Base-by-base conservation (phyloP, 2,329 filamentous ascomycete species). In the Cercospora sp. region DNA sequence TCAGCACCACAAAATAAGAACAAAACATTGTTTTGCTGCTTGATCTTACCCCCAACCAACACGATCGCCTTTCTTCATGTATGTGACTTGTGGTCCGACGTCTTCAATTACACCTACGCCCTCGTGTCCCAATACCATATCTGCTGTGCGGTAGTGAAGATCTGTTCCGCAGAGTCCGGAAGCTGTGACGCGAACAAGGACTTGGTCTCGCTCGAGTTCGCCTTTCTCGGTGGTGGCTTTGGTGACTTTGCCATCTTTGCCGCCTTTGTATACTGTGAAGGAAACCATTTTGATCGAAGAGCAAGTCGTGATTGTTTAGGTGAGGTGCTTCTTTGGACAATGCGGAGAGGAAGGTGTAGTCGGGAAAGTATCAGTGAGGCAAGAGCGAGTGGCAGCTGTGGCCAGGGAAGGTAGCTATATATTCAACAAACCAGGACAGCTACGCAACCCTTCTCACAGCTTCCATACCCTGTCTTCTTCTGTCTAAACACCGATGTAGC, bases 141-240 rank as follows among this genome's bases (percentile, higher is more conserved):
- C 82, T 40, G 65, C 53, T 5, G 61, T 62, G 24, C 70, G 66
- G 65, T 77, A 80, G 69, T 81, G 78, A 6, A 79, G 72, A 68
- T 80, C 79, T 74, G 89, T 91, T 61, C 87, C 88, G 77, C 90
- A 91, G 62, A 91, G 81, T 32, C 90, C 89, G 2, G 88, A 89
- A 67, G 88, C 87, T 16, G 88, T 91, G 69, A 91, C 82, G 65
- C 84, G 85, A 75, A 91, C 76, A 30, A 89, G 82, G 62, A 91
- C 88, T 68, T 90, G 81, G 77, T 88, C 84, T 61, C 81, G 79
- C 1, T 74, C 75, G 51, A 87, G 77, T 16, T 84, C 80, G 32
- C 80, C 79, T 68, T 81, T 83, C 57, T 73, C 82, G 53, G 84
- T 86, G 60, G 80, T 81, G 55, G 79, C 76, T 76, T 87, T 79